Percentiles rank a stretch among this genome's conserved stretches.
Conservation (phyloP, 1,284 basidiomycete species). For the Vanrija sp. region DNA sequence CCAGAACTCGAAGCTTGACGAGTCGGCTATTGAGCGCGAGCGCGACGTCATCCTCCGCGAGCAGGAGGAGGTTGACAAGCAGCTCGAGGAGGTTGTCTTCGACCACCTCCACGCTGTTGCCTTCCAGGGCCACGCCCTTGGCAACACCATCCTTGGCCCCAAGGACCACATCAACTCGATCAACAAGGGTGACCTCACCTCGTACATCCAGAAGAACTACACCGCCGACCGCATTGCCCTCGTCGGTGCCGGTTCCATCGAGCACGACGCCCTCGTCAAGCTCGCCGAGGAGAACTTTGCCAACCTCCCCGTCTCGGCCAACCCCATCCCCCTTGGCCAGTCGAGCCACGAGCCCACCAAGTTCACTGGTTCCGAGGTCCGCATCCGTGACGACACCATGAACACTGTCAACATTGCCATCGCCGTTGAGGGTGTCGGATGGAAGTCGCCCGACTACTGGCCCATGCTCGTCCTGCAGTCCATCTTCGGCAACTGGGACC, state of each 20-base stretch:
- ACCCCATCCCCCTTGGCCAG: constrained; percentile 83
- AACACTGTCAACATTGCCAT: constrained; percentile 90
- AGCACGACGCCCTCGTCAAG: constrained; percentile 88
- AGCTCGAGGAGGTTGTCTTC: constrained; percentile 96
- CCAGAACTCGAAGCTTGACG: constrained; percentile 94
- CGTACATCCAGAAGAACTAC: constrained; percentile 97
- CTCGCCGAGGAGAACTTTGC: constrained; percentile 94
- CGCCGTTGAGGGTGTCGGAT: constrained; percentile 95
- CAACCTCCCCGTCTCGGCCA: constrained; percentile 76
- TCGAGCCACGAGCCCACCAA: constrained; percentile 65
- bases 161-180: constrained; percentile 96
- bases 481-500: constrained; percentile 99
- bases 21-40: constrained; percentile 85
- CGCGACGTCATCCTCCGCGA: constrained; percentile 95
- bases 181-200: constrained; percentile 79
- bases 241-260: constrained; percentile 92
- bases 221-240: constrained; percentile 98
- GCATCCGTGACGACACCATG: constrained; percentile 87
- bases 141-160: constrained; percentile 95
- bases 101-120: constrained; percentile 96
- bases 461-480: constrained; percentile 98
- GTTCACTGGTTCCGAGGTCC: constrained; percentile 94
- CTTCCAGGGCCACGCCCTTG: constrained; percentile 81
- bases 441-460: constrained; percentile 98
- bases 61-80: constrained; percentile 99